Evolutionary conservation across 768 basidiomycete species (phyloP), one percentile per base, ranked within the genome.

Genomic region (Hydnum rufescens): DNA sequence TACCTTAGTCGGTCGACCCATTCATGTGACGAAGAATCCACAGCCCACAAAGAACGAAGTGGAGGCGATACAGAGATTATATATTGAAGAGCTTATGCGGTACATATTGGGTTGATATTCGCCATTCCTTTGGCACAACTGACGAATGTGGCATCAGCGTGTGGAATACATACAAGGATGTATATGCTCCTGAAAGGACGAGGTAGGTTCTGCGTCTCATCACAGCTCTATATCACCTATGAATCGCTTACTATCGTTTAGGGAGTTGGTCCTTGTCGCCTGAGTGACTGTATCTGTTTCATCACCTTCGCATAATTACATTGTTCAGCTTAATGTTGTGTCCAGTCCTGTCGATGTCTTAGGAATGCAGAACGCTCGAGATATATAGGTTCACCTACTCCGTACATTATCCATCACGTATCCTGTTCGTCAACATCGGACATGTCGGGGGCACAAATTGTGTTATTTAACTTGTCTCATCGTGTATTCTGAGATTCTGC

Each of bases 121-220:
- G 29, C 31, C 22, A 43, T 16, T 5, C 48, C 51, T 4, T 30
- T 34, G 51, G 51, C 49, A 32, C 19, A 42, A 3, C 53, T 34
- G 30, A 25, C 32, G 19, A 29, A 22, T 34, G 3, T 42, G 6
- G 19, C 30, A 16, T 26, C 59, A 95, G 90, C 49, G 93, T 96
- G 57, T 97, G 92, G 92, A 75, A 97, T 62, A 78, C 80, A 4
- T 93, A 96, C 69, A 97, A 97, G 65, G 83, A 96, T 61, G 74
- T 80, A 51, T 95, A 92, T 60, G 92, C 92, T 30, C 80, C 84
- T 61, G 72, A 85, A 28, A 73, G 90, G 42, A 75, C 76, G 53
- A 65, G 64, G 54, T 67, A 65, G 16, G 49, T 50, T 22, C 36
- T 39, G n/a, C n/a, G n/a, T n/a, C n/a, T n/a, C n/a, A n/a, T 39